phyloP scores from a whole-genome alignment of 2,329 filamentous ascomycete species.

The Botryosphaeria dothidea region DNA sequence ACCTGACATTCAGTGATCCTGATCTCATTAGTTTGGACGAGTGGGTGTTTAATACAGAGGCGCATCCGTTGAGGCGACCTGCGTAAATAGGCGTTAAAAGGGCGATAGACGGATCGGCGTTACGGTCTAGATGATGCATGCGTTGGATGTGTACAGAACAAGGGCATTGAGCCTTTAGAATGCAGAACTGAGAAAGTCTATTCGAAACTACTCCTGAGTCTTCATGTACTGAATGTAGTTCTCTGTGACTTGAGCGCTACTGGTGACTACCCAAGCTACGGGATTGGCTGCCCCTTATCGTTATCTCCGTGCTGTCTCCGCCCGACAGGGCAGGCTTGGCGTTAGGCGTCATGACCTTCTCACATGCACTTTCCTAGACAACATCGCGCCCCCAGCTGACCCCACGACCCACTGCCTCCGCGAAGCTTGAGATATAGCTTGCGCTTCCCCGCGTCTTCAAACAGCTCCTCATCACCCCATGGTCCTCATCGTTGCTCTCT shows the following conservation, averaged over 20 bases:
- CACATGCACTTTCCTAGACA: slow-evolving; percentile 1
- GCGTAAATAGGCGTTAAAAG: not conserved
- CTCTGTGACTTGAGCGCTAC: no score
- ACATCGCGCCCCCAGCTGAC: slow-evolving; percentile 2
- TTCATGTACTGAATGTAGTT: no score
- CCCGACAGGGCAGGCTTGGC: not conserved
- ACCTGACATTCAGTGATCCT: slow-evolving; percentile 73
- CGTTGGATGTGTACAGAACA: no score
- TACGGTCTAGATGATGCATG: not conserved
- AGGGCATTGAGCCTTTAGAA: no score
- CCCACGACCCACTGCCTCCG: not conserved
- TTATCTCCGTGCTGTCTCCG: slow-evolving; percentile 11
- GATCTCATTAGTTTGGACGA: slow-evolving; percentile 67
- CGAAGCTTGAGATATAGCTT: slow-evolving; percentile 9
- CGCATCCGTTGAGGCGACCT: slow-evolving; percentile 52
- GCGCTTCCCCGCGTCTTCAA: not conserved
- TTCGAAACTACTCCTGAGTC: no score
- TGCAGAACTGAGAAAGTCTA: no score
- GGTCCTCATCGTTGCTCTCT: no score
- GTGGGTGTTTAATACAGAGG: slow-evolving; percentile 63
- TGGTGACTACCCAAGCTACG: no score
- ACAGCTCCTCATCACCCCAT: not conserved
- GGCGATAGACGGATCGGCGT: not conserved
- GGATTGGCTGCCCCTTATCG: slow-evolving; percentile 3
- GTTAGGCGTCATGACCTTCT: slow-evolving; percentile 13